These are phyloP conservation scores for Chlamydomonas sp. DNA, from an alignment of 139 green algal species.

Conservation along the genomic window DNA sequence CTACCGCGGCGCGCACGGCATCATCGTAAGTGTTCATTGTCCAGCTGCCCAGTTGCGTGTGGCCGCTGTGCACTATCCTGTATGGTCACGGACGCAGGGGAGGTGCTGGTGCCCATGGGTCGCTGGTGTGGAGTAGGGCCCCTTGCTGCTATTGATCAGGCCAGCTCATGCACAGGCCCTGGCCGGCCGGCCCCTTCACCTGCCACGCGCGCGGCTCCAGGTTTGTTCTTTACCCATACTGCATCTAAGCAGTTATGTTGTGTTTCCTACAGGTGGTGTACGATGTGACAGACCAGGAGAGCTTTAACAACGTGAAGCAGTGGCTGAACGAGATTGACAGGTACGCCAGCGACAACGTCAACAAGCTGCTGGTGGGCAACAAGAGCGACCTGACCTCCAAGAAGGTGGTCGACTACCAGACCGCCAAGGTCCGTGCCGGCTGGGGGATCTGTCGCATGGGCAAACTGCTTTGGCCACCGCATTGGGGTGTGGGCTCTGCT, in stretches of 20 bases:
- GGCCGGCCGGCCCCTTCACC: too few relatives aligned
- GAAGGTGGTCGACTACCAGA: constrained; percentile 96
- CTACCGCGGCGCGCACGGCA: constrained; percentile 97
- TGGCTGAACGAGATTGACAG: constrained; percentile 99
- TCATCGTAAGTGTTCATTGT: constrained; percentile 82
- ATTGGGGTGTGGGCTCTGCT: neutral
- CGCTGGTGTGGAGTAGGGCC: too few relatives aligned
- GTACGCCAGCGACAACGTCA: constrained; percentile 99
- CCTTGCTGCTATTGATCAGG: too few relatives aligned
- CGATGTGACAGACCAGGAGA: constrained; percentile 98
- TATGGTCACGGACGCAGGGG: too few relatives aligned
- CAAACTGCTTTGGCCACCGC: neutral
- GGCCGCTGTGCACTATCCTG: too few relatives aligned
- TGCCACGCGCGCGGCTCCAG: too few relatives aligned
- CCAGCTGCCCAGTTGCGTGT: too few relatives aligned
- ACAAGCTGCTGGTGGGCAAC: constrained; percentile 99
- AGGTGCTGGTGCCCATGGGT: too few relatives aligned
- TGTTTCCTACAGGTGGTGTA: constrained; percentile 89
- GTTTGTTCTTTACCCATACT: too few relatives aligned
- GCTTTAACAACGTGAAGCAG: constrained; percentile 99
- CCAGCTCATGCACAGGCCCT: too few relatives aligned
- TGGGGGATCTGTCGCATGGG: neutral
- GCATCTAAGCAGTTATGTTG: too few relatives aligned
- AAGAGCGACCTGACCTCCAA: constrained; percentile 97
- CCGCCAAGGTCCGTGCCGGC: constrained; percentile 82